Percentiles rank a stretch among this genome's conserved stretches.
These are phyloP conservation scores for Geranium incanum DNA, from an alignment of 441 rosid genomes.

Conservation along the genomic window DNA sequence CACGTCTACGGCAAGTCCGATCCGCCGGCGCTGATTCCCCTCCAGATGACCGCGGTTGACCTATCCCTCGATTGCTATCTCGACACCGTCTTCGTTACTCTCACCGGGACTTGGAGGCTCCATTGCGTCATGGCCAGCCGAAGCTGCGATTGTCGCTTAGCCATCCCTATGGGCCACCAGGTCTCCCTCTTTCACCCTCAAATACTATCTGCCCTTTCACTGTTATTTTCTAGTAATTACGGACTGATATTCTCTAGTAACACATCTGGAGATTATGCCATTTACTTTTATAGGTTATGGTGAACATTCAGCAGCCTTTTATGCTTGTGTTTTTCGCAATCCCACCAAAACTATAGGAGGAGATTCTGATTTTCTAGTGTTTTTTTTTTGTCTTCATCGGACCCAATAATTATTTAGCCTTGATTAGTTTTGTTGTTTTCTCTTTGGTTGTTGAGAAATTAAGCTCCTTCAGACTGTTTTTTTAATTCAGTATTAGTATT, in stretches of 20 bases:
- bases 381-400: neutral
- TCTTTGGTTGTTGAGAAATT: neutral
- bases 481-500: neutral
- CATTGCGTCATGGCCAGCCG: slow-evolving; percentile 62
- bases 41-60: slow-evolving; percentile 56
- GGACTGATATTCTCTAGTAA: neutral
- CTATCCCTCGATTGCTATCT: slow-evolving; percentile 59
- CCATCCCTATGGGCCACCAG: slow-evolving; percentile 78
- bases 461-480: neutral
- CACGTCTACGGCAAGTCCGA: slow-evolving; percentile 88
- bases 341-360: neutral
- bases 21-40: slow-evolving; percentile 89
- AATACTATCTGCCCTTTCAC: neutral
- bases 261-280: neutral
- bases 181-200: slow-evolving; percentile 23
- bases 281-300: neutral
- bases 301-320: neutral
- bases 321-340: neutral
- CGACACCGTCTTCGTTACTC: slow-evolving; percentile 49
- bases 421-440: no score
- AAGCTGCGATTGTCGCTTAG: slow-evolving; percentile 64
- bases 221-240: no score
- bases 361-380: neutral
- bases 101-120: slow-evolving; percentile 69
- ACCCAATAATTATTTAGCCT: neutral